phyloP scores from a whole-genome alignment of 352 stramenopile genomes.

The Pythium apleroticum region DNA sequence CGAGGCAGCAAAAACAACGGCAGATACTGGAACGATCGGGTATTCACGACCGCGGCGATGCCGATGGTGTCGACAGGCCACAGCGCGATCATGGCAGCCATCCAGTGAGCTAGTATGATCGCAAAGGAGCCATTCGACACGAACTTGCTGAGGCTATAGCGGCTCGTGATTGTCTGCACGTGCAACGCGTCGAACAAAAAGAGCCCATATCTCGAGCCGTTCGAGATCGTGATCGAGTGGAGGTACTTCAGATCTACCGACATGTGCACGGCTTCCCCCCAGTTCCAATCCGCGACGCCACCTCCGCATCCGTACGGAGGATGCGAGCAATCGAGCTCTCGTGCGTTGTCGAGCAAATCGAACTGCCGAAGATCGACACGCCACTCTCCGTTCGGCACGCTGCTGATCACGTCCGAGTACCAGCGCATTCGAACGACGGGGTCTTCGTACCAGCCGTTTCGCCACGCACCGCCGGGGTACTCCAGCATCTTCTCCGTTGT shows the following conservation, averaged over 20 bases:
- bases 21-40: conserved; percentile 18
- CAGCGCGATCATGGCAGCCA: conserved; percentile 9
- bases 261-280: not conserved
- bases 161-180: conserved; percentile 10
- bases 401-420: conserved; percentile 28
- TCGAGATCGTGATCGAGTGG: conserved; percentile 10
- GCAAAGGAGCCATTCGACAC: conserved; percentile 32
- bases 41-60: conserved; percentile 18
- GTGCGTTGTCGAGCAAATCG: conserved; percentile 5
- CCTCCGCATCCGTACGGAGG: not conserved
- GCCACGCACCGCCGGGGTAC: conserved; percentile 4
- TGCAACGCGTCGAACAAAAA: conserved; percentile 24
- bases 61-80: conserved; percentile 7
- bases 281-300: not conserved
- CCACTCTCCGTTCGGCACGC: not conserved
- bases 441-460: conserved; percentile 16
- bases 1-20: conserved; percentile 17
- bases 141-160: conserved; percentile 28
- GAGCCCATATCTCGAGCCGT: conserved; percentile 23
- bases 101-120: conserved; percentile 30
- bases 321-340: not conserved
- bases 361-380: conserved; percentile 23
- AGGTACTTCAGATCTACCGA: not conserved
- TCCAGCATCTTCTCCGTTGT: conserved; percentile 5
- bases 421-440: conserved; percentile 8